phyloP scores from a whole-genome alignment of 164 flowering plant species.

The Amborella trichopoda region DNA sequence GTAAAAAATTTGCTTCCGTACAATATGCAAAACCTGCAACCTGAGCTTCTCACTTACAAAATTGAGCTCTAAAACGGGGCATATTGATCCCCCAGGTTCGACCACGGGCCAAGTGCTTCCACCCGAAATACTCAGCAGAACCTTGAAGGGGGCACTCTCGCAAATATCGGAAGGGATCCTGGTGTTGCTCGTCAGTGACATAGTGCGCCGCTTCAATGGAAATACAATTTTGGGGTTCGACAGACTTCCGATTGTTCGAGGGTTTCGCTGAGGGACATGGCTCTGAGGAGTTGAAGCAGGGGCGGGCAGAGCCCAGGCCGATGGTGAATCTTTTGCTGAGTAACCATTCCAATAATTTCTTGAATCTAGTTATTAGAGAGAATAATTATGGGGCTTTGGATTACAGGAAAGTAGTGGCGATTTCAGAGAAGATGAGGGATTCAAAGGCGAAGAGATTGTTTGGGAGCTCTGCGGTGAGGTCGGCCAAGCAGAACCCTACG shows the following conservation, averaged over 20 bases:
- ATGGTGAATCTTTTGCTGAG: constrained; percentile 79
- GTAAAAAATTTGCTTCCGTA: too few species aligned
- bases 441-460: constrained; percentile 78
- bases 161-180: constrained; percentile 80
- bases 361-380: constrained; percentile 91
- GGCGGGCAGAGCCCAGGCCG: constrained; percentile 71
- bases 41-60: too few species aligned
- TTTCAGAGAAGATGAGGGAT: constrained; percentile 89
- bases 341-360: constrained; percentile 79
- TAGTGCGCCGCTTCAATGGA: constrained; percentile 74
- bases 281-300: constrained; percentile 51
- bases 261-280: constrained; percentile 79
- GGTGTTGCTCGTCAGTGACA: constrained; percentile 56
- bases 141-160: constrained; percentile 64
- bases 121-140: constrained; percentile 55
- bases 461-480: constrained; percentile 75
- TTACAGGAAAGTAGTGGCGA: constrained; percentile 61
- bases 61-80: too few species aligned
- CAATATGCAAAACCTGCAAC: too few species aligned
- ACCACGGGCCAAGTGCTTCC: constrained; percentile 96
- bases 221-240: constrained; percentile 84
- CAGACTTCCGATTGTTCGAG: constrained; percentile 67
- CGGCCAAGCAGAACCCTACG: constrained; percentile 66
- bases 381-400: constrained; percentile 78
- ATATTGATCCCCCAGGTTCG: constrained; percentile 80